Conservation (phyloP, 345 rosid genomes). For the Bruguiera gymnorhiza region DNA sequence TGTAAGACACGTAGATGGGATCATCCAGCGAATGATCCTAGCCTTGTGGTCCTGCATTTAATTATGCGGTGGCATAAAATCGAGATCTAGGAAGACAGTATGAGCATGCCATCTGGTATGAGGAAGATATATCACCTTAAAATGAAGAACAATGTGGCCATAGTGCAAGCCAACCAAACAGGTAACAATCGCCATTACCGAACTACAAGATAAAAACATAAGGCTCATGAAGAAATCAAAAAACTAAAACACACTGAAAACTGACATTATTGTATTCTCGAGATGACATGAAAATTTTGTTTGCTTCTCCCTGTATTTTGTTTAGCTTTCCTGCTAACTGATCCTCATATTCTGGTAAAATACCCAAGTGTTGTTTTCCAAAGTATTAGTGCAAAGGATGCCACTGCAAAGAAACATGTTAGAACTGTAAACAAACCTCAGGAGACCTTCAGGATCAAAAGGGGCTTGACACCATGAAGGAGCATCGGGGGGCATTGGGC, state of each 20-base stretch:
- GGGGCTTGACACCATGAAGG: constrained; percentile 98
- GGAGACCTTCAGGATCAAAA: constrained; percentile 86
- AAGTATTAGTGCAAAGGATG: neutral
- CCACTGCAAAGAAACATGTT: neutral
- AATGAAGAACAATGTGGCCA: constrained; percentile 75
- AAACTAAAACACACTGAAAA: constrained; percentile 2
- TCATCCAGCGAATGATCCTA: constrained; percentile 55
- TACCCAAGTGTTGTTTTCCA: neutral
- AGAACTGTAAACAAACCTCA: constrained; percentile 48
- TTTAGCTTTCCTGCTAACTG: neutral
- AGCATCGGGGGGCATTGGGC: constrained; percentile 69
- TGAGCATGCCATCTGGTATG: neutral
- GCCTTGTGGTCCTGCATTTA: constrained; percentile 54
- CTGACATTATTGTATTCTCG: too few species aligned
- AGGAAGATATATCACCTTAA: constrained; percentile 51
- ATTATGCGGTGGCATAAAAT: neutral
- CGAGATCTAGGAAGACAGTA: neutral
- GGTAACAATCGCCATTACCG: constrained; percentile 75
- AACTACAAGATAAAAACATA: constrained; percentile 44
- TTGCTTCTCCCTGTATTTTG: neutral
- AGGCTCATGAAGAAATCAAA: constrained; percentile 4
- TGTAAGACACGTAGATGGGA: constrained; percentile 50
- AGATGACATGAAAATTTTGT: neutral
- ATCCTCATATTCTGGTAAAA: neutral
- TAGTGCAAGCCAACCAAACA: constrained; percentile 79